phyloP scores from a whole-genome alignment of 1,139 yeast genomes.

The Saccharomycopsis phalli region DNA sequence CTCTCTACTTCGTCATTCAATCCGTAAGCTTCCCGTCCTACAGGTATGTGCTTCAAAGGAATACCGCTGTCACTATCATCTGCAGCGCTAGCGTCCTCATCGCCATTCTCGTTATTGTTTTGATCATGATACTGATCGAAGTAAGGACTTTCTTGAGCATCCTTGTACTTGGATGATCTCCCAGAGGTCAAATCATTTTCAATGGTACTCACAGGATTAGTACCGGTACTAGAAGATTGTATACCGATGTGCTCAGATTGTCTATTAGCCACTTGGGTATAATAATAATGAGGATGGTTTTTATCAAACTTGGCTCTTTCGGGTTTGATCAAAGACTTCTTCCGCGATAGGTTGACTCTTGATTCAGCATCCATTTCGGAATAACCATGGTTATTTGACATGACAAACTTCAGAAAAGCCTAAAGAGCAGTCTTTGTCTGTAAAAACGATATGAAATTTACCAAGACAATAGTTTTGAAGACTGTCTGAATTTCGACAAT shows the following conservation, averaged over 20 bases:
- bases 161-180: conserved; percentile 19
- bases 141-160: conserved; percentile 13
- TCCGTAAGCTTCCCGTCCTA: conserved; percentile 48
- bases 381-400: neutral
- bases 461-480: too few species aligned
- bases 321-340: conserved; percentile 68
- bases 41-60: neutral
- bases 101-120: conserved; percentile 20
- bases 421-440: too few species aligned
- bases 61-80: neutral
- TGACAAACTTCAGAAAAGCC: too few species aligned
- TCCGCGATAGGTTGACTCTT: conserved; percentile 31
- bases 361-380: neutral
- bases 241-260: conserved; percentile 53
- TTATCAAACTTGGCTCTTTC: conserved; percentile 64
- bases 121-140: conserved; percentile 2
- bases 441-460: too few species aligned
- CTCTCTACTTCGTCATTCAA: conserved; percentile 49
- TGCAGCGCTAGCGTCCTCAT: conserved; percentile 23
- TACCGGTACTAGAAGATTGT: conserved; percentile 67
- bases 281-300: conserved; percentile 68
- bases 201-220: conserved; percentile 41
- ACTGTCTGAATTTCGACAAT: too few species aligned
- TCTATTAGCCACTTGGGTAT: conserved; percentile 72
- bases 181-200: conserved; percentile 18